A percentile compares a stretch with the other conserved stretches of the same genome.
phyloP scores from a whole-genome alignment of 2,329 filamentous ascomycete genomes.

The Mycosphaerella sp. region DNA sequence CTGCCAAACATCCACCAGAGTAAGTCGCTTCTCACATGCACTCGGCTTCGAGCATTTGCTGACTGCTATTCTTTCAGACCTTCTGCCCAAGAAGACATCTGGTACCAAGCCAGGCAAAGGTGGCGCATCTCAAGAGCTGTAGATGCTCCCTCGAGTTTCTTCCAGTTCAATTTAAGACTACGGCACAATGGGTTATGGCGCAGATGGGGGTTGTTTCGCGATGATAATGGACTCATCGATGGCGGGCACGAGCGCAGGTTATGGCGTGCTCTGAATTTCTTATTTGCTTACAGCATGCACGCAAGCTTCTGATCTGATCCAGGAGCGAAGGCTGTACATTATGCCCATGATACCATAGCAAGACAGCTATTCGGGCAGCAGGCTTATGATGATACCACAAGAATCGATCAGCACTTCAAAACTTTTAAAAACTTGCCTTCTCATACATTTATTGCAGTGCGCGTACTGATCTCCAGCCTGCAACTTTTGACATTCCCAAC shows the following conservation, averaged over 20 bases:
- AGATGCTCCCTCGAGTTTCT: constrained; percentile 40
- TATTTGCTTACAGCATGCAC: constrained; percentile 16
- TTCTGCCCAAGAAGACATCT: constrained; percentile 96
- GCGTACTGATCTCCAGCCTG: constrained; percentile 1
- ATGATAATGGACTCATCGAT: constrained; percentile 34
- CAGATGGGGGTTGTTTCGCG: constrained; percentile 28
- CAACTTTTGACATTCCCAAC: background rate
- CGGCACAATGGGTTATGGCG: constrained; percentile 29
- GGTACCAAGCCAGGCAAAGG: constrained; percentile 75
- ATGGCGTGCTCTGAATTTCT: constrained; percentile 22
- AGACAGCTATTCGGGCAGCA: constrained; percentile 20
- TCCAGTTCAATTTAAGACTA: constrained; percentile 21
- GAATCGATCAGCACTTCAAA: constrained; percentile 22
- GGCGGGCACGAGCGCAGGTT: constrained; percentile 30
- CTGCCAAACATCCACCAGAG: constrained; percentile 96
- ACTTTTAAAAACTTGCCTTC: background rate
- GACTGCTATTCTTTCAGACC: constrained; percentile 56
- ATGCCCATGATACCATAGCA: constrained; percentile 20
- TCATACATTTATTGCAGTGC: background rate
- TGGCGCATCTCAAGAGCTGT: constrained; percentile 87
- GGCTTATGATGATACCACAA: constrained; percentile 27
- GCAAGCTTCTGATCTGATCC: constrained; percentile 24
- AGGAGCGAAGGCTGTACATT: constrained; percentile 27
- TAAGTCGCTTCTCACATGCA: constrained; percentile 46
- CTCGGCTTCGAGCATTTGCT: constrained; percentile 29